Evolutionary conservation across 495 filamentous ascomycete genomes (phyloP), one percentile per base, ranked within the genome.

Genomic region (Hyaloscypha finlandica): DNA sequence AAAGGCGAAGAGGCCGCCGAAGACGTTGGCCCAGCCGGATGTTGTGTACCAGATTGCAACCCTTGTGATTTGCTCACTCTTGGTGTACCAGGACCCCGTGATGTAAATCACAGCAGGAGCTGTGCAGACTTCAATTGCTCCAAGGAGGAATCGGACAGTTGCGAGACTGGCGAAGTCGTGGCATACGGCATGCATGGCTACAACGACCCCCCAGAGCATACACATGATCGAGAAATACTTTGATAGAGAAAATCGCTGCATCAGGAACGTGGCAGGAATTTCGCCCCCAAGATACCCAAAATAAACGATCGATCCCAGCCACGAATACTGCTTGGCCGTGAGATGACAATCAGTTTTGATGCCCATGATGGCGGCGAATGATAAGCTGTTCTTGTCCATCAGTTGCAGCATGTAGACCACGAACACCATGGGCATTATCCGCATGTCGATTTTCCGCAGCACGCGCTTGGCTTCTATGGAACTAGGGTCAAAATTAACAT

Each of bases 371-470:
- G 80, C 84, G 12, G 85, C 86, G 66, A 87, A 88, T 0, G 85
- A 87, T 2, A 88, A 68, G 3, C 84, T 87, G 1, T 83, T 88
- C 74, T 89, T 89, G 70, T 89, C 86, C 25, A 88, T 71, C 70
- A 81, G 88, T 67, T 88, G 87, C 76, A 89, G 80, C 6, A 84
- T 85, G 64, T 88, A 88, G 9, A 86, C 77, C 55, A 83, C 70
- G 63, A 85, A 89, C 73, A 89, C 65, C n/a, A 77, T 64, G 32
- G 16, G 37, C n/a, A 62, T 9, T 19, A 67, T 37, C 9, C 57
- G 39, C 45, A 60, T 54, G 48, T 67, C 64, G 30, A 67, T 67
- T 30, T 67, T 67, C 37, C 56, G 56, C 2, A 29, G 56, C 8
- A 59, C 56, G 30, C 56, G 56, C 56, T 31, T 59, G n/a, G 19